phyloP scores from a whole-genome alignment of 108 stramenopile species.

The Nannochloropsis gaditana region DNA sequence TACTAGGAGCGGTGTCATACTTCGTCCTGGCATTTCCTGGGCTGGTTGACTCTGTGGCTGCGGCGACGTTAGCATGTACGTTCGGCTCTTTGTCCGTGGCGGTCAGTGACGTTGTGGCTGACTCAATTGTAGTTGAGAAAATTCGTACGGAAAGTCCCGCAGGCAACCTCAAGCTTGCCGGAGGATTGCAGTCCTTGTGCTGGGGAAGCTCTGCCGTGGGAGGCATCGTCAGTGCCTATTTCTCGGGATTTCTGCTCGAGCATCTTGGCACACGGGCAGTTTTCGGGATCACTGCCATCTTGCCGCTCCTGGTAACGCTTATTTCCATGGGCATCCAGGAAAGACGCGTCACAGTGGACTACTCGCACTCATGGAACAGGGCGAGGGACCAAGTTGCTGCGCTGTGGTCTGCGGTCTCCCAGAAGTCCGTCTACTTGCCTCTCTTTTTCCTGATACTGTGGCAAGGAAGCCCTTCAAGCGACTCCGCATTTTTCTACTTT shows the following conservation, averaged over 20 bases:
- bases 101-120: slow-evolving; percentile 85
- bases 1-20: slow-evolving; percentile 61
- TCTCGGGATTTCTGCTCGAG: slow-evolving; percentile 74
- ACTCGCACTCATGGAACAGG: slow-evolving; percentile 21
- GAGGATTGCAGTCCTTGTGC: slow-evolving; percentile 71
- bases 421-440: slow-evolving; percentile 71
- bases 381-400: slow-evolving; percentile 62
- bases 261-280: slow-evolving; percentile 73
- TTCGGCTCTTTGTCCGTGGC: slow-evolving; percentile 62
- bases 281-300: slow-evolving; percentile 70
- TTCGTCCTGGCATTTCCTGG: slow-evolving; percentile 33
- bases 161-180: slow-evolving; percentile 51
- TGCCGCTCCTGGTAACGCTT: slow-evolving; percentile 72
- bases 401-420: slow-evolving; percentile 68
- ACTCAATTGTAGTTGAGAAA: slow-evolving; percentile 87
- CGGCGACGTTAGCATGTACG: slow-evolving; percentile 36
- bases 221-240: slow-evolving; percentile 77
- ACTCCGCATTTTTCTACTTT: slow-evolving; percentile 86
- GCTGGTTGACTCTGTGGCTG: slow-evolving; percentile 25
- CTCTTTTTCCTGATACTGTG: slow-evolving; percentile 84
- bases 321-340: slow-evolving; percentile 73
- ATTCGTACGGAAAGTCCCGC: slow-evolving; percentile 63
- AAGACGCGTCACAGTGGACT: slow-evolving; percentile 42
- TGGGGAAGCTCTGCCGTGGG: slow-evolving; percentile 82
- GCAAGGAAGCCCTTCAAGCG: slow-evolving; percentile 85